Evolutionary conservation across 495 filamentous ascomycete species (phyloP), one percentile per base, ranked within the genome.

Genomic region (Penicillium paxilli): DNA sequence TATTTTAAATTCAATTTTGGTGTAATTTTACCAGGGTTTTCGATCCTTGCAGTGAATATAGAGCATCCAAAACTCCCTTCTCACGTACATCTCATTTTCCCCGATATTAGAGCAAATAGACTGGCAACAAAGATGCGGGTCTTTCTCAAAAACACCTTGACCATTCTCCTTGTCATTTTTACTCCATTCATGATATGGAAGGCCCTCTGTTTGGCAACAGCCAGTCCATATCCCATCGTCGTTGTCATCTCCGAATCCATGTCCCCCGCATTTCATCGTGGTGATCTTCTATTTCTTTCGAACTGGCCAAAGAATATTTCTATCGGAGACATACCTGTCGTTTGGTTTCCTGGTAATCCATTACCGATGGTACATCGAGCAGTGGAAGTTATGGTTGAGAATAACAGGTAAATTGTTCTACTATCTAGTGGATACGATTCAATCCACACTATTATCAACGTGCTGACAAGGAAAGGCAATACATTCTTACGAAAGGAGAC

Each of bases 341-440:
- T 62, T n/a, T 74, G 70, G 69, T 72, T 72, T 32, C 3, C 25
- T 2, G 57, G 58, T 3, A 26, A 33, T 10, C 54, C 59, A 23
- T 54, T 71, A 25, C 71, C 71, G 28, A 74, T 71, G 71, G 68
- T 74, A 22, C 71, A 72, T 52, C 57, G 71, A 5, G 57, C 52
- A 6, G 54, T 65, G 38, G 16, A 63, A 44, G 52, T 64, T 21
- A 37, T 24, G 17, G 8, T 19, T 19, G 12, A 44, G n/a, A 46
- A 26, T 28, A 28, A 5, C 26, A 28, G 26, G 5, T 5, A 28
- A 11, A 28, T 11, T 11, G 5, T 11, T 28, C 26, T 19, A 9
- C 38, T 12, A n/a, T n/a, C n/a, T n/a, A n/a, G n/a, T n/a, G n/a
- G n/a, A n/a, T n/a, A n/a, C n/a, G n/a, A n/a, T n/a, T n/a, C n/a